A percentile compares a stretch with the other conserved stretches of the same genome.
These are phyloP conservation scores for Herpetomonas samuelpessoai DNA, from an alignment of 208 protist species.

Conservation along the genomic window DNA sequence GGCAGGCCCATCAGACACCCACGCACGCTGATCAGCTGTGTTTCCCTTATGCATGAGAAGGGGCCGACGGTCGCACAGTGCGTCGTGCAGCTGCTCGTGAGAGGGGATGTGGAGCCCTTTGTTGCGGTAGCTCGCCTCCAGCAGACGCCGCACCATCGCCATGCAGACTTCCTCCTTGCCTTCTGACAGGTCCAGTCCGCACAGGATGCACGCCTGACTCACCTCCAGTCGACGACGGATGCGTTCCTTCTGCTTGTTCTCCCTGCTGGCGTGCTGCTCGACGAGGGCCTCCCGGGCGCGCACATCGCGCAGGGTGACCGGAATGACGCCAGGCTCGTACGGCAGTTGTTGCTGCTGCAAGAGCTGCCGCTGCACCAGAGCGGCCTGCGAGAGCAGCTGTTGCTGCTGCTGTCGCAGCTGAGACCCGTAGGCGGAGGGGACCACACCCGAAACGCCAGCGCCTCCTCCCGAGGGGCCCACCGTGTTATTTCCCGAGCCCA, in stretches of 20 bases:
- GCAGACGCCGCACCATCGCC: slow-evolving; percentile 43
- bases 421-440: slow-evolving; percentile 37
- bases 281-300: slow-evolving; percentile 50
- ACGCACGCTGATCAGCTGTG: too few relatives aligned
- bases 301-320: slow-evolving; percentile 37
- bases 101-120: slow-evolving; percentile 51
- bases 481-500: slow-evolving; percentile 16
- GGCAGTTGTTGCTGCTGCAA: slow-evolving; percentile 4
- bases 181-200: slow-evolving; percentile 62
- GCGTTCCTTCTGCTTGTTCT: slow-evolving; percentile 62
- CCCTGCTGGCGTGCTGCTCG: slow-evolving; percentile 51
- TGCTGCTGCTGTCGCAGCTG: slow-evolving; percentile 39
- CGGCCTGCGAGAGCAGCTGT: slow-evolving; percentile 23
- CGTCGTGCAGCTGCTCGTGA: slow-evolving; percentile 42
- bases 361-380: slow-evolving; percentile 11
- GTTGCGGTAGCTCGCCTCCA: slow-evolving; percentile 57
- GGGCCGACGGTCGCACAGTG: slow-evolving; percentile 47
- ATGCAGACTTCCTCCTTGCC: slow-evolving; percentile 34
- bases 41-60: not conserved
- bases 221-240: slow-evolving; percentile 59
- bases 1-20: too few relatives aligned
- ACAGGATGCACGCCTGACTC: slow-evolving; percentile 63
- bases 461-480: slow-evolving; percentile 20
- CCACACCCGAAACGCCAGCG: slow-evolving; percentile 31
- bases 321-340: slow-evolving; percentile 38